Evolutionary conservation across 108 stramenopile genomes (phyloP).

Genomic region (Skeletonema costatum): DNA sequence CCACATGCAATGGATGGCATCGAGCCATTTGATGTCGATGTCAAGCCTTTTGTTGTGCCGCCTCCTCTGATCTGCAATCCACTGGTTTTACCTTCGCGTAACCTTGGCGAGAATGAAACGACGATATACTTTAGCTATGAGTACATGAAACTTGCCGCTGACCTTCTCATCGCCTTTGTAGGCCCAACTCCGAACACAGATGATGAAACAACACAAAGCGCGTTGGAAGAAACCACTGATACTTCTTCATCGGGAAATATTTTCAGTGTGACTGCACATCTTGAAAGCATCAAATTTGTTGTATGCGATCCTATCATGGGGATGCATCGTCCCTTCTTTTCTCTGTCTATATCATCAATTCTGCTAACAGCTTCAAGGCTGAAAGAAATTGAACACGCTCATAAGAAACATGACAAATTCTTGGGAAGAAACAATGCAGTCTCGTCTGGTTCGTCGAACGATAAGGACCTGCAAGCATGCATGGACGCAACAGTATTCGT

Average conservation of each 20-base stretch:
- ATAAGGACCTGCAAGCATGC: slow-evolving; percentile 29
- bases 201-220: slow-evolving; percentile 34
- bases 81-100: slow-evolving; percentile 31
- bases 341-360: slow-evolving; percentile 51
- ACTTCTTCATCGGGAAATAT: slow-evolving; percentile 21
- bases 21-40: slow-evolving; percentile 51
- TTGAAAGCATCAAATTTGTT: slow-evolving; percentile 62
- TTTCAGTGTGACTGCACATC: slow-evolving; percentile 54
- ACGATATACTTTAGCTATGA: slow-evolving; percentile 66
- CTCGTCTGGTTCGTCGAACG: not conserved
- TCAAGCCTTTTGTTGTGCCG: slow-evolving; percentile 52
- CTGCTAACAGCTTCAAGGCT: slow-evolving; percentile 61
- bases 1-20: slow-evolving; percentile 36
- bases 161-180: slow-evolving; percentile 39
- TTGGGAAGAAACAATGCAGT: not conserved
- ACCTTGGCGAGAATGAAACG: slow-evolving; percentile 57
- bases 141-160: slow-evolving; percentile 50
- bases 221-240: slow-evolving; percentile 28
- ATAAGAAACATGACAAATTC: slow-evolving; percentile 9
- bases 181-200: slow-evolving; percentile 20
- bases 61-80: slow-evolving; percentile 68
- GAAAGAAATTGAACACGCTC: slow-evolving; percentile 15
- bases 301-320: slow-evolving; percentile 82
- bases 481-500: slow-evolving; percentile 63
- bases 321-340: slow-evolving; percentile 57